phyloP scores from a whole-genome alignment of 1,139 yeast genomes.

The Geotrichum citri-aurantii region DNA sequence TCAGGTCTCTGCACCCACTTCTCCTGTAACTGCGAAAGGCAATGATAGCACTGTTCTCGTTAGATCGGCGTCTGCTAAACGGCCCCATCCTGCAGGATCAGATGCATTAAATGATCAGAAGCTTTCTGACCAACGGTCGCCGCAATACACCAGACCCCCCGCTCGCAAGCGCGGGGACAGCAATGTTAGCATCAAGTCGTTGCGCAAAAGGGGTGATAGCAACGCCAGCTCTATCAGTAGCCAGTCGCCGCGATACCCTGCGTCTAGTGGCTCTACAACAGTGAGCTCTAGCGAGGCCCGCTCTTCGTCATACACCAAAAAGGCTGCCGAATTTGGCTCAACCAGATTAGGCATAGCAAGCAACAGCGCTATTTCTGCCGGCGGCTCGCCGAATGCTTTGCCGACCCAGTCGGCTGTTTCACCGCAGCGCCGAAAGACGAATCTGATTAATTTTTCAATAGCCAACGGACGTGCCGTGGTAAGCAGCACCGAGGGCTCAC shows the following conservation, averaged over 20 bases:
- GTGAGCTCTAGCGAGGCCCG: conserved; percentile 9
- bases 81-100: not conserved
- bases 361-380: not conserved
- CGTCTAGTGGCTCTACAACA: not conserved
- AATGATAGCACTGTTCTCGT: not conserved
- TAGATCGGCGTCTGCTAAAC: not conserved
- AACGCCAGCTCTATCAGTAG: not conserved
- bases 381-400: not conserved
- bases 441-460: conserved; percentile 7
- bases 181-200: not conserved
- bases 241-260: not conserved
- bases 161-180: not conserved
- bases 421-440: conserved; percentile 3
- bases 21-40: not conserved
- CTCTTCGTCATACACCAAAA: conserved; percentile 5
- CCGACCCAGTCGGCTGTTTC: conserved; percentile 1
- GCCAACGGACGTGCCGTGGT: conserved; percentile 13
- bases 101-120: not conserved
- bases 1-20: not conserved
- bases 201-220: not conserved
- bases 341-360: conserved; percentile 1
- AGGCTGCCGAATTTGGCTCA: conserved; percentile 4
- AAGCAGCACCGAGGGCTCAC: not conserved
- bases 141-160: not conserved
- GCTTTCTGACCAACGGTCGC: conserved; percentile 4